These are phyloP conservation scores for Kingdonia uniflora DNA, from an alignment of 164 flowering plant genomes.

Conservation along the genomic window DNA sequence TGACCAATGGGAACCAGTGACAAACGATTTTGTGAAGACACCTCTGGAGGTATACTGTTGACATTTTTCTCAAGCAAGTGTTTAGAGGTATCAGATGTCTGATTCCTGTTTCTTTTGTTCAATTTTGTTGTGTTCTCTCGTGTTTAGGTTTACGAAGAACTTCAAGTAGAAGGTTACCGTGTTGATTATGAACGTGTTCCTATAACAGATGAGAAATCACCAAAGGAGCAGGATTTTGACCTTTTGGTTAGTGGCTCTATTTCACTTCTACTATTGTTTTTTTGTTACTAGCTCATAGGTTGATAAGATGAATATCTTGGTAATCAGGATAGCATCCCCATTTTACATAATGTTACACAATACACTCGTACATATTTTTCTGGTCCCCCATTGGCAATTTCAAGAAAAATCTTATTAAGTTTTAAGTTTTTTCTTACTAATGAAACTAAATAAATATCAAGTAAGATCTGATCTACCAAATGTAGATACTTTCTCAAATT, in stretches of 20 bases:
- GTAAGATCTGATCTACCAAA: too few relatives aligned
- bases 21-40: constrained; percentile 68
- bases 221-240: constrained; percentile 92
- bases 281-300: too few relatives aligned
- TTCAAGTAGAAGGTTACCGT: constrained; percentile 60
- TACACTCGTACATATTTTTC: too few relatives aligned
- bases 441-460: too few relatives aligned
- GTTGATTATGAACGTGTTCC: constrained; percentile 96
- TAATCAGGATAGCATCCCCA: too few relatives aligned
- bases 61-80: background rate
- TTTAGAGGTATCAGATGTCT: background rate
- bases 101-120: background rate
- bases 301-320: too few relatives aligned
- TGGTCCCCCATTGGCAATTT: too few relatives aligned
- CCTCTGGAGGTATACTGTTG: constrained; percentile 59
- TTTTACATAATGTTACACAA: too few relatives aligned
- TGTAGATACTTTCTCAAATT: too few relatives aligned
- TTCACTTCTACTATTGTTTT: background rate
- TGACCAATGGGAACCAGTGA: constrained; percentile 97
- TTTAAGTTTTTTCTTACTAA: too few relatives aligned
- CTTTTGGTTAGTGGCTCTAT: constrained; percentile 45
- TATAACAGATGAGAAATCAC: constrained; percentile 90
- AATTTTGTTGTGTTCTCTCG: constrained; percentile 1
- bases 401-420: too few relatives aligned
- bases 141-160: constrained; percentile 66